phyloP scores from a whole-genome alignment of 1,139 yeast genomes.

The Geotrichum bryndzae region DNA sequence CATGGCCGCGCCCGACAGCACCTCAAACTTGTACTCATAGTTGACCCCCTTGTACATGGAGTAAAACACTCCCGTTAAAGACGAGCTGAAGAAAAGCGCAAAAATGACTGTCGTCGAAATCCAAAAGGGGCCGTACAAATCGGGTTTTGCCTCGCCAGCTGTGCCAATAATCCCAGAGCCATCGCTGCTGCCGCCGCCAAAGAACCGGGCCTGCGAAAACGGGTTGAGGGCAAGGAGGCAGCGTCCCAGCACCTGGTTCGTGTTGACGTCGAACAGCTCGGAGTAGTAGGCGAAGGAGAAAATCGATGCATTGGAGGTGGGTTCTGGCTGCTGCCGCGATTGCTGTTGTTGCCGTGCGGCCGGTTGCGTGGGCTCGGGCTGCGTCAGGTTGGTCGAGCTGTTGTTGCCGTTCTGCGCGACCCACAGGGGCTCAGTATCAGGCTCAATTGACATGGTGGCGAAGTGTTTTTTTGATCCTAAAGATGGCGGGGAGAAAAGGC shows the following conservation, averaged over 20 bases:
- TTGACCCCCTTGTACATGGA: constrained; percentile 40
- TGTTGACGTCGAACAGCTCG: constrained; percentile 58
- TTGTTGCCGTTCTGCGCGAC: neutral
- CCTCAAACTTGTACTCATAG: constrained; percentile 54
- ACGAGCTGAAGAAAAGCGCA: constrained; percentile 65
- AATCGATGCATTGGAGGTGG: constrained; percentile 24
- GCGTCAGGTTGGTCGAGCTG: neutral
- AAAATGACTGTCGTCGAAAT: constrained; percentile 72
- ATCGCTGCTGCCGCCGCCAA: constrained; percentile 23
- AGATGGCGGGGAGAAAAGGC: no score
- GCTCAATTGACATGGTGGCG: constrained; percentile 1
- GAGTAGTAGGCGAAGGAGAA: constrained; percentile 54
- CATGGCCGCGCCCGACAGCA: constrained; percentile 59
- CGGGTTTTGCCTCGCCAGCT: constrained; percentile 38
- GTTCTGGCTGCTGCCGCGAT: neutral
- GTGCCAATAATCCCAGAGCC: constrained; percentile 27
- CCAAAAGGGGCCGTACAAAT: constrained; percentile 81
- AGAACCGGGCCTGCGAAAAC: constrained; percentile 24
- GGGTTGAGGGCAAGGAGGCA: constrained; percentile 36
- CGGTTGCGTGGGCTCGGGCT: neutral
- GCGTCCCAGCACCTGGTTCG: constrained; percentile 46
- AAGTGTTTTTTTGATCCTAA: neutral
- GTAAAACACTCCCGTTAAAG: constrained; percentile 50
- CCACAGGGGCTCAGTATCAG: constrained; percentile 8
- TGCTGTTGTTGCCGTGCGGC: neutral